A percentile compares a stretch with the other conserved stretches of the same genome.
Conservation (phyloP, 371 early-diverging fungal species). For the Basidiobolus meristosporus region DNA sequence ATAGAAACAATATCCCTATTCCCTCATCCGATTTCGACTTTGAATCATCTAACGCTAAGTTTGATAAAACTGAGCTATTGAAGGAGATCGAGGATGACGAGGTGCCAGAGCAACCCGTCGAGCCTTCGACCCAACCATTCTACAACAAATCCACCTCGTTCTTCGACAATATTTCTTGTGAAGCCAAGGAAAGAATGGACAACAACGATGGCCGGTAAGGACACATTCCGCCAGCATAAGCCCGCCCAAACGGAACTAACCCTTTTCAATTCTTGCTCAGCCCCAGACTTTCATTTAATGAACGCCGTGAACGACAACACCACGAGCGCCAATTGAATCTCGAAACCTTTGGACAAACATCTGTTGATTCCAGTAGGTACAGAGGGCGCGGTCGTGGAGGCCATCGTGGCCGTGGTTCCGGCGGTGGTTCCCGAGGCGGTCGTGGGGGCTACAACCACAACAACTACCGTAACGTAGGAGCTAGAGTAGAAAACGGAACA, state of each 20-base stretch:
- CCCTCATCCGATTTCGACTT: constrained; percentile 89
- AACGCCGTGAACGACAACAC: constrained; percentile 55
- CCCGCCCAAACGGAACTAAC: constrained; percentile 1
- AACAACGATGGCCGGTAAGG: constrained; percentile 6
- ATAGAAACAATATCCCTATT: constrained; percentile 21
- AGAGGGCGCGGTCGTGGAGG: constrained; percentile 34
- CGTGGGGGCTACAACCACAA: constrained; percentile 15
- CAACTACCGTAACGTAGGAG: constrained; percentile 9
- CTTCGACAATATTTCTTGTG: constrained; percentile 96
- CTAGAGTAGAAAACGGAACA: constrained; percentile 7
- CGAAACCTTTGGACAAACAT: constrained; percentile 88
- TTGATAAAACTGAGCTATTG: constrained; percentile 60
- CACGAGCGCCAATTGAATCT: constrained; percentile 79
- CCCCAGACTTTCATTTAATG: constrained; percentile 9
- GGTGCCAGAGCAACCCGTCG: no score
- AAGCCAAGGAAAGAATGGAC: constrained; percentile 61
- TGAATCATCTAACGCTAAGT: constrained; percentile 81
- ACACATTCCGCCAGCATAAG: not conserved
- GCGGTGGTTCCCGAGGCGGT: constrained; percentile 24
- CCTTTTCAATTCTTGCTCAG: constrained; percentile 6
- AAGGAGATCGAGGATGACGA: constrained; percentile 24
- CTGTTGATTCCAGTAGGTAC: constrained; percentile 39
- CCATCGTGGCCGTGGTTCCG: constrained; percentile 16
- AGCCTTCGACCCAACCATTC: constrained; percentile 24
- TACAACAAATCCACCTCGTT: constrained; percentile 68